A percentile compares a stretch with the other conserved stretches of the same genome.
These are phyloP conservation scores for Phlebopus sp. DNA, from an alignment of 1,284 basidiomycete genomes.

Conservation along the genomic window DNA sequence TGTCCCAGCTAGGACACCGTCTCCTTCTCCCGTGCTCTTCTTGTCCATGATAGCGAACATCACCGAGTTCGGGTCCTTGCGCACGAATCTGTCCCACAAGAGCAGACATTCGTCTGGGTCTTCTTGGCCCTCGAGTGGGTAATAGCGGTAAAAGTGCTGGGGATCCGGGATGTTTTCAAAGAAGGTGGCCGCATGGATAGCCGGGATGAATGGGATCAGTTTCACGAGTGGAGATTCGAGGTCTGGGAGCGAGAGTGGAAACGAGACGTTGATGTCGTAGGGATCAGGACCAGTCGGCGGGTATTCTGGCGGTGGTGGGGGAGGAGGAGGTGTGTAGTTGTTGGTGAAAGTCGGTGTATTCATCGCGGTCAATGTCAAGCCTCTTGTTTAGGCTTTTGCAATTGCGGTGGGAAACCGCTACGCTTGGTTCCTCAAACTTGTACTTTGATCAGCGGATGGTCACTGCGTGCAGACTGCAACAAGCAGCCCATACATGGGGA, in stretches of 20 bases:
- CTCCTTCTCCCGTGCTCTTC: slow-evolving; percentile 22
- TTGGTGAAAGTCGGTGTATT: not conserved
- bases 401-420: not conserved
- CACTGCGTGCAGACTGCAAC: too few species aligned
- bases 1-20: not conserved
- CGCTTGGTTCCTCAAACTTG: too few species aligned
- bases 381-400: too few species aligned
- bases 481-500: too few species aligned
- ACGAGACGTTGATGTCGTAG: slow-evolving; percentile 33
- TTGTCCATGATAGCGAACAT: slow-evolving; percentile 43
- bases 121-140: slow-evolving; percentile 8
- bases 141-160: slow-evolving; percentile 14
- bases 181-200: slow-evolving; percentile 32
- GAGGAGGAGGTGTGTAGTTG: slow-evolving; percentile 4
- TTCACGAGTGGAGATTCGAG: slow-evolving; percentile 39
- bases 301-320: not conserved
- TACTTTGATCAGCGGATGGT: too few species aligned
- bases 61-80: slow-evolving; percentile 10
- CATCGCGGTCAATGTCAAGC: too few species aligned
- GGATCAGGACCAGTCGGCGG: slow-evolving; percentile 10
- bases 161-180: slow-evolving; percentile 17
- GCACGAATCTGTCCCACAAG: slow-evolving; percentile 12
- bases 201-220: slow-evolving; percentile 39
- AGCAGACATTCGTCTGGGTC: slow-evolving; percentile 13
- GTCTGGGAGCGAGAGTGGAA: slow-evolving; percentile 28